Evolutionary conservation across 495 filamentous ascomycete species (phyloP).

Genomic region (Viridothelium virens): DNA sequence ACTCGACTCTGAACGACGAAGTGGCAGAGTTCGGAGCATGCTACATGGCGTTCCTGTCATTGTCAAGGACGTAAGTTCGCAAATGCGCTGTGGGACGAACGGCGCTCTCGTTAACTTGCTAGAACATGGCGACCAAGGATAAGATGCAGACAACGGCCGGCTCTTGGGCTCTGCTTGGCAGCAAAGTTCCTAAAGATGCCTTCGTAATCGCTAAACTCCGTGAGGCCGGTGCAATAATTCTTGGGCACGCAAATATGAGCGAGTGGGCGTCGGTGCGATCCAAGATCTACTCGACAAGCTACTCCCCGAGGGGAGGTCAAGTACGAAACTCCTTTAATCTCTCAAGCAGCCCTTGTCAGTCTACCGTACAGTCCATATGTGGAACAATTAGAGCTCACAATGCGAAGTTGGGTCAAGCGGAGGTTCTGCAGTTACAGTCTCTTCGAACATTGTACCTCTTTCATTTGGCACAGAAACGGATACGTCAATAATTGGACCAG

Average conservation of each 20-base stretch:
- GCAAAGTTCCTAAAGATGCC: conserved; percentile 42
- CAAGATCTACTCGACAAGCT: conserved; percentile 12
- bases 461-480: conserved; percentile 19
- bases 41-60: conserved; percentile 22
- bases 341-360: conserved; percentile 5
- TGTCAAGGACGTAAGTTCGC: conserved; percentile 16
- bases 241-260: conserved; percentile 41
- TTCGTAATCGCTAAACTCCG: conserved; percentile 43
- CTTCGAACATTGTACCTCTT: conserved; percentile 8
- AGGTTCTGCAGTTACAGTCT: conserved; percentile 10
- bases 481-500: conserved; percentile 18
- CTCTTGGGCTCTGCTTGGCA: conserved; percentile 32
- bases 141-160: conserved; percentile 19
- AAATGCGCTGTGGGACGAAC: not conserved
- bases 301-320: conserved; percentile 18
- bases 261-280: conserved; percentile 36
- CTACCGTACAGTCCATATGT: not conserved
- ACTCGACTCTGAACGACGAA: conserved; percentile 16
- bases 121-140: conserved; percentile 16
- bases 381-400: not conserved
- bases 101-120: not conserved
- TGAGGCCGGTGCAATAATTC: conserved; percentile 43
- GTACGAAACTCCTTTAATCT: conserved; percentile 10
- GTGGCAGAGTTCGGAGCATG: conserved; percentile 7
- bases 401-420: not conserved